A percentile compares a stretch with the other conserved stretches of the same genome.
phyloP scores from a whole-genome alignment of 176 grass and related monocot genomes.

The Musa beccarii region DNA sequence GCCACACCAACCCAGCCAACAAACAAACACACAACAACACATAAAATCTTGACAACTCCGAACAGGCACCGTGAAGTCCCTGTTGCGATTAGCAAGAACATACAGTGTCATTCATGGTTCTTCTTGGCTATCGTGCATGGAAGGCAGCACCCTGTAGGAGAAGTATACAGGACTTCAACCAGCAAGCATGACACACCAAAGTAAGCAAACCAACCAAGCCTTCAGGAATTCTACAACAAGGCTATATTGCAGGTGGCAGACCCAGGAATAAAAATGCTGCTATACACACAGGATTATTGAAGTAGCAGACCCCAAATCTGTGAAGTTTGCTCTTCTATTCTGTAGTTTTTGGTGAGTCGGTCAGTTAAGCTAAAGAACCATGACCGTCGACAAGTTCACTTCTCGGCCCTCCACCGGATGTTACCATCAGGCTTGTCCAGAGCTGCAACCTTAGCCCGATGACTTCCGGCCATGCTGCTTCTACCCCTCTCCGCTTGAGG shows the following conservation, averaged over 20 bases:
- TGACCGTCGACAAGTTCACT: background rate
- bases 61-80: background rate
- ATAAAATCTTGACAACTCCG: background rate
- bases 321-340: background rate
- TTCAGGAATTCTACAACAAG: background rate
- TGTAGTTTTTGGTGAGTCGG: background rate
- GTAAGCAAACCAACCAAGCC: background rate
- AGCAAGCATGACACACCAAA: background rate
- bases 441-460: conserved; percentile 17
- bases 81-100: background rate
- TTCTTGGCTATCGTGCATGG: background rate
- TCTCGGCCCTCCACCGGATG: background rate
- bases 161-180: background rate
- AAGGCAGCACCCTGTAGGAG: background rate
- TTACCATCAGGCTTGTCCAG: conserved; percentile 4
- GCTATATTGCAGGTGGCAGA: background rate
- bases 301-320: background rate
- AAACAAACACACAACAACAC: background rate
- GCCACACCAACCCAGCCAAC: background rate
- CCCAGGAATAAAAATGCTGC: background rate
- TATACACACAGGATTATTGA: conserved; percentile 9
- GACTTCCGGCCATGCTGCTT: background rate
- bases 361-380: background rate
- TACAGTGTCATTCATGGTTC: background rate
- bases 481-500: conserved; percentile 1